Base-by-base conservation (phyloP, 352 stramenopile genomes). In the Plasmopara halstedii region DNA sequence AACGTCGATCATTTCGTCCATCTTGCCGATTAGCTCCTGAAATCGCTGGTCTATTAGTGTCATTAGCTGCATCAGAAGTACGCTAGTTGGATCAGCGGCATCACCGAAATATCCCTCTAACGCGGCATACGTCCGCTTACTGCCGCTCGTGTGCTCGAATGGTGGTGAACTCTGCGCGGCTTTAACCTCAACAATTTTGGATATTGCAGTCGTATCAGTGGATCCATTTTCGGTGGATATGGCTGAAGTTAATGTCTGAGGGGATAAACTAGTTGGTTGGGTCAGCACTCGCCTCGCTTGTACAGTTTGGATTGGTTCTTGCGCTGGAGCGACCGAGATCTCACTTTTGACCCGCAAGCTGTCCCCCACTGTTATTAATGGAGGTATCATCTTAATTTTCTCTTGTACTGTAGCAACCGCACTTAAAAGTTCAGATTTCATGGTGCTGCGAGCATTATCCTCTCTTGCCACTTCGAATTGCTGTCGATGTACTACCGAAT, bases 381-480 rank as follows among this genome's bases (percentile, higher is more conserved):
- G 21, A 9, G 27, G 32, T 22, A 38, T 38, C 15, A 41, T 14
- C 4, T 36, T 17, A 9, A 36, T 21, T 15, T 46, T 21, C 11
- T 32, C 18, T 40, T 46, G 17, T 37, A 36, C 35, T 38, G 22
- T 22, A 19, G 23, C 38, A 44, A 37, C 35, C n/a, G 29, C 27
- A 27, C 32, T 6, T 9, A 27, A 35, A 25, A 47, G 36, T 7
- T 62, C 50, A 20, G 48, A 40, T 38, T 58, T 54, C 17, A 42
- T 38, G 6, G 32, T 11, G 14, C 25, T 37, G 22, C 52, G 35
- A 44, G 23, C 19, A 35, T 53, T 70, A 31, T 91, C 72, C 39
- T 84, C 66, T 44, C 78, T 75, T 27, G 76, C 79, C 26, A 88
- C 71, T 51, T 91, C 79, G 50, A 74, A 91, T 50, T 73, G 71